Conservation (phyloP, 1,284 basidiomycete genomes). For the Puccinia novopanici region DNA sequence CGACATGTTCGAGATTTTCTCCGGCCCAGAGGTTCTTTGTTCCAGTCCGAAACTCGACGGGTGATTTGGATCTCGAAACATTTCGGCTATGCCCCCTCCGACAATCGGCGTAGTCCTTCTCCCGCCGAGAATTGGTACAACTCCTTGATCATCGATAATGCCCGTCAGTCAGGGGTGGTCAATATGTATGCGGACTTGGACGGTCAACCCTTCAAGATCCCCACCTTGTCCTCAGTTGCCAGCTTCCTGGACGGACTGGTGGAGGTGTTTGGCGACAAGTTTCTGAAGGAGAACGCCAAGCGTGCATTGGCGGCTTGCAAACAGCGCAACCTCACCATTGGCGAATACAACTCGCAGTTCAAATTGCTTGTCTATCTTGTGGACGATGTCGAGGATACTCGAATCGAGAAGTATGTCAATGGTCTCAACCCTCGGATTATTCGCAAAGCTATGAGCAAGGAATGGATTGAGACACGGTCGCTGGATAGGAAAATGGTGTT, state of each 20-base stretch:
- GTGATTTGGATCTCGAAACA: background rate
- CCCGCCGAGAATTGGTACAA: background rate
- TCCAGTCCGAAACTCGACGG: background rate
- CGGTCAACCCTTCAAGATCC: background rate
- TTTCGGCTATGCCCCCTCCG: background rate
- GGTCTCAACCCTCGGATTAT: background rate
- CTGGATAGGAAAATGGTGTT: background rate
- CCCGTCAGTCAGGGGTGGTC: background rate
- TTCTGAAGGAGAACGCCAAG: background rate
- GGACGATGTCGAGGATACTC: background rate
- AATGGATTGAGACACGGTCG: background rate
- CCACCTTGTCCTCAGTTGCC: background rate
- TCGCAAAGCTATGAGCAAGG: background rate
- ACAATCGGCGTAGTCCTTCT: background rate
- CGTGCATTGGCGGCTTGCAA: slow-evolving; percentile 2
- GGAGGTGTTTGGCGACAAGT: slow-evolving; percentile 19
- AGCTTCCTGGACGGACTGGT: background rate
- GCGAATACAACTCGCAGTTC: background rate
- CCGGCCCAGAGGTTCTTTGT: background rate
- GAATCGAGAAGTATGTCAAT: background rate
- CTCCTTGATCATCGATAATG: background rate
- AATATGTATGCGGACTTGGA: background rate
- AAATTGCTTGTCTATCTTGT: background rate
- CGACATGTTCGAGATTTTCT: background rate
- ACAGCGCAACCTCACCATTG: background rate